A percentile compares a stretch with the other conserved stretches of the same genome.
phyloP scores from a whole-genome alignment of 306 rosid species.

The Rosa multiflora region DNA sequence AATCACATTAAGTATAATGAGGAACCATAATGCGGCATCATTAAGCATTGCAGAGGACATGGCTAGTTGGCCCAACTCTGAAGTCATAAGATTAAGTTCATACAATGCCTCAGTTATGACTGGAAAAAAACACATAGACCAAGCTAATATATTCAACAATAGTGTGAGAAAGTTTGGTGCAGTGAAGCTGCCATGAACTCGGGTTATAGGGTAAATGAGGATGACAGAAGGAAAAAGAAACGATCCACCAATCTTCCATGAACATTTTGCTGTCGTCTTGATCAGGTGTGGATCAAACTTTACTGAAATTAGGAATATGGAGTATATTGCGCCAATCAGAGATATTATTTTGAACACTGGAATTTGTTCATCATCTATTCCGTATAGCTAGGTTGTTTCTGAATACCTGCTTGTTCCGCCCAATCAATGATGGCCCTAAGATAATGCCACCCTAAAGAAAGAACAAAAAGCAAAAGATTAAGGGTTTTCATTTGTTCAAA shows the following conservation, averaged over 20 bases:
- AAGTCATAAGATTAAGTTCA: slow-evolving; percentile 55
- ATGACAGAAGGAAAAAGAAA: neutral
- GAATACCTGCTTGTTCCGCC: neutral
- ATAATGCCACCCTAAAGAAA: slow-evolving; percentile 7
- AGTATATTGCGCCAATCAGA: slow-evolving; percentile 36
- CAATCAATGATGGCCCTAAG: neutral
- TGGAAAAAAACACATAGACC: slow-evolving; percentile 40
- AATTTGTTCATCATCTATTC: neutral
- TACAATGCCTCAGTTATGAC: slow-evolving; percentile 45
- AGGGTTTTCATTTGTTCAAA: too few relatives aligned
- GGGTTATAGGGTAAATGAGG: neutral
- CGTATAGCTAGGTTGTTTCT: neutral
- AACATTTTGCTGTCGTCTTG: slow-evolving; percentile 31
- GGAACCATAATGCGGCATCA: slow-evolving; percentile 33
- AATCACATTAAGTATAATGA: neutral
- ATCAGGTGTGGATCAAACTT: slow-evolving; percentile 50
- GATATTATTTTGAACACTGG: neutral
- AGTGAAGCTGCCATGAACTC: neutral
- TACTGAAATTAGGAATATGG: slow-evolving; percentile 50
- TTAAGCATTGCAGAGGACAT: slow-evolving; percentile 51
- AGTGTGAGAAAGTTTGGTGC: neutral
- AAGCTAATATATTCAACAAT: too few relatives aligned
- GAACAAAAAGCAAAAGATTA: neutral
- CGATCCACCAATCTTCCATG: slow-evolving; percentile 22
- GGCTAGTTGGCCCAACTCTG: slow-evolving; percentile 63